Evolutionary conservation across 1,139 yeast genomes (phyloP).

Genomic region (Candida albicans): DNA sequence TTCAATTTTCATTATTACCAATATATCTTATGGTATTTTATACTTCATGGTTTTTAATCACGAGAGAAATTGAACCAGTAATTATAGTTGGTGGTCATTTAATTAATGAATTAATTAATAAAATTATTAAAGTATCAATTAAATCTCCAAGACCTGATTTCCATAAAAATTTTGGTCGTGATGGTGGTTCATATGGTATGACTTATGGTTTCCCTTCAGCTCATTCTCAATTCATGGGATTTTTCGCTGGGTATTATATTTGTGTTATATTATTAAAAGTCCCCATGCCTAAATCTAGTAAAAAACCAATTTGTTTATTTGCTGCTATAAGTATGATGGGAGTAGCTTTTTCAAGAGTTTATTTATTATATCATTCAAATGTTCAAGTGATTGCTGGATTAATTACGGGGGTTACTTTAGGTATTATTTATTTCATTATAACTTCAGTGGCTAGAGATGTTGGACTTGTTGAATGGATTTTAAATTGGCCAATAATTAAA

Average conservation of each 20-base stretch:
- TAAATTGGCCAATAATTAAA: constrained; percentile 47
- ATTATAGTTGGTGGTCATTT: constrained; percentile 86
- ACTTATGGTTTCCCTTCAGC: constrained; percentile 98
- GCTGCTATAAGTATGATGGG: constrained; percentile 34
- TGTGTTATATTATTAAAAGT: constrained; percentile 39
- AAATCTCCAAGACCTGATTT: constrained; percentile 76
- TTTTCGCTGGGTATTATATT: constrained; percentile 64
- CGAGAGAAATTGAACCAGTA: constrained; percentile 85
- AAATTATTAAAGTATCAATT: constrained; percentile 60
- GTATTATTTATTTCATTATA: constrained; percentile 56
- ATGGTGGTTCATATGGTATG: constrained; percentile 42
- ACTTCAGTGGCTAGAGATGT: constrained; percentile 55
- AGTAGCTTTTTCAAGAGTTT: constrained; percentile 76
- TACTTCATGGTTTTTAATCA: constrained; percentile 76
- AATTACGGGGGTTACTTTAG: constrained; percentile 59
- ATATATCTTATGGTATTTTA: constrained; percentile 77
- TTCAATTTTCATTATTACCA: constrained; percentile 80
- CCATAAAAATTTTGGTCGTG: constrained; percentile 50
- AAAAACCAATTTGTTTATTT: constrained; percentile 21
- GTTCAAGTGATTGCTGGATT: constrained; percentile 77
- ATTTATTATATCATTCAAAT: constrained; percentile 72
- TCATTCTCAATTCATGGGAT: constrained; percentile 95
- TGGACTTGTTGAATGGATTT: constrained; percentile 60
- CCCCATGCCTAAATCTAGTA: constrained; percentile 21
- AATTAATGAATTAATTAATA: constrained; percentile 70